phyloP scores from a whole-genome alignment of 1,139 yeast species.

The Suhomyces taliae region DNA sequence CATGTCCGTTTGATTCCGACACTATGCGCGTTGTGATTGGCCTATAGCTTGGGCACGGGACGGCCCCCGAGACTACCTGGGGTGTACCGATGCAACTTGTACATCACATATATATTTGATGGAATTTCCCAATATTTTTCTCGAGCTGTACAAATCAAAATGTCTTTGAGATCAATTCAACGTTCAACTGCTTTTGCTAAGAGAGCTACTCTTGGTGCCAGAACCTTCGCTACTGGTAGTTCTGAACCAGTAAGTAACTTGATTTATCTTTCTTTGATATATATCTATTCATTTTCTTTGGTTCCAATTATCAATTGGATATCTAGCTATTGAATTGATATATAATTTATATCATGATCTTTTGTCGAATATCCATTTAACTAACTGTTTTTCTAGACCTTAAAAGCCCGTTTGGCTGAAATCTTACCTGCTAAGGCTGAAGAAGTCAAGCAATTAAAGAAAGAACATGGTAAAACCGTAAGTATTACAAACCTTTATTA shows the following conservation, averaged over 20 bases:
- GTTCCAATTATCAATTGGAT: neutral
- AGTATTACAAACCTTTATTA: conserved; percentile 19
- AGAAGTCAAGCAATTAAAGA: conserved; percentile 84
- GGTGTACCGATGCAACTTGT: conserved; percentile 4
- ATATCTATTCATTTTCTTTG: no score
- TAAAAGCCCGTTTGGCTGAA: conserved; percentile 92
- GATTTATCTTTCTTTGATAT: neutral
- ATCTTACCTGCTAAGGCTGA: conserved; percentile 90
- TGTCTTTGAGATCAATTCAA: conserved; percentile 44
- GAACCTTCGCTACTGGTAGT: conserved; percentile 46
- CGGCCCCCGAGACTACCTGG: conserved; percentile 5
- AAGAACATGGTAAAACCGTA: conserved; percentile 84
- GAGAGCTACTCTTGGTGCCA: conserved; percentile 36
- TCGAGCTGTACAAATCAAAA: conserved; percentile 13
- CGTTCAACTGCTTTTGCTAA: conserved; percentile 35
- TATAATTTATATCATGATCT: neutral
- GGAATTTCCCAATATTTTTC: conserved; percentile 13
- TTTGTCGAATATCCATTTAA: conserved; percentile 8
- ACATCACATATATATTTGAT: conserved; percentile 13
- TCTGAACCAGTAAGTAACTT: conserved; percentile 52
- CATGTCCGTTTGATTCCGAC: conserved; percentile 11
- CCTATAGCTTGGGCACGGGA: conserved; percentile 8
- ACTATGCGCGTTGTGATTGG: conserved; percentile 11
- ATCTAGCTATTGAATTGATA: neutral
- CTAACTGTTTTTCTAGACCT: conserved; percentile 39